Base-by-base conservation (phyloP, 768 basidiomycete species). In the Thelephora ganbajun region DNA sequence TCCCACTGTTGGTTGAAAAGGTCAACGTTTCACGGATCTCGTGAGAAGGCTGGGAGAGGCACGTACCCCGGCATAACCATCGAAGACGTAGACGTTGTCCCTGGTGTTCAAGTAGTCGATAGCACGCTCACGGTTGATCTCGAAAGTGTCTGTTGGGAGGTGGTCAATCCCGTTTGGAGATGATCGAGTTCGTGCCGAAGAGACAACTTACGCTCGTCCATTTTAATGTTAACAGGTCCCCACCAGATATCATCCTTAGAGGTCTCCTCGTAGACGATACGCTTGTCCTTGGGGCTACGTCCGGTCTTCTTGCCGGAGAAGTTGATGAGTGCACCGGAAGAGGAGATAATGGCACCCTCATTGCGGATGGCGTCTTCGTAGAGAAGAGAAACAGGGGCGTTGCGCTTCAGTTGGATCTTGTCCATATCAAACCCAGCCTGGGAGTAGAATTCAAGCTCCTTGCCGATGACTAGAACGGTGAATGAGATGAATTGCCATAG, bases 241-340 rank as follows among this genome's bases (percentile, higher is more conserved):
- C 96, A 98, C 93, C 96, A 99, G 63, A 99, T 84, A 53, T 97
- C 79, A 61, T 97, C 91, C 67, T 91, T 96, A 68, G 80, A 83
- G 46, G 88, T 84, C 57, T 98, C 93, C 65, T 99, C 96, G 63
- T 73, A 98, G 59, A 99, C 96, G 60, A 99, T 97, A 52, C 96
- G 92, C 77, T 98, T 99, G 78, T 99, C 96, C 64, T 98, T 99
- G 46, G 96, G 96, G 56, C 80, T 84, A 44, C 96, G 77, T 48
- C 96, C 96, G 2, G 96, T 98, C 75, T 99, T 99, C 76, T 97
- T 98, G 23, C 96, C 96, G 9, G 92, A 96, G 60, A 98, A 99
- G 77, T 99, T 99, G 80, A 99, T 99, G 58, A 99, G 72, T 16
- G 96, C 92, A 46, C 96, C 96, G 5, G 82, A 87, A 26, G 87